Base-by-base conservation (phyloP, 2,329 filamentous ascomycete genomes). In the Colletotrichum camelliae region DNA sequence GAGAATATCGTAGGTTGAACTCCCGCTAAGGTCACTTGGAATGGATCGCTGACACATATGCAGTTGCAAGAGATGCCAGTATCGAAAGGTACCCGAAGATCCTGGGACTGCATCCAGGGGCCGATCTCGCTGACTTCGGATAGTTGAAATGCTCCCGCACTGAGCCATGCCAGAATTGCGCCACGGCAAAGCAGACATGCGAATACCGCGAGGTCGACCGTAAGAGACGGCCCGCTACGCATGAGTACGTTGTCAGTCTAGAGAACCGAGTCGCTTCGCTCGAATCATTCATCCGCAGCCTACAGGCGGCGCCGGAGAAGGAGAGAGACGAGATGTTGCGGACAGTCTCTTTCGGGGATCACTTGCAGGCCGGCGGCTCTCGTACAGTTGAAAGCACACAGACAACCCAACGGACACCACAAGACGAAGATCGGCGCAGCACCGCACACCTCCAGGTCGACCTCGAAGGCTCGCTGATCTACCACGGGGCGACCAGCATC, bases 401-500 rank as follows among this genome's bases (percentile, higher is more conserved):
- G 15, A 5, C 0, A 10, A 1, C 7, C 13, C 27, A 33, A 13
- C 8, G 21, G 9, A 43, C 21, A 27, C 18, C 57, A 5, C 21
- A 21, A 31, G 48, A 57, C 13, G 31, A 52, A 48, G 27, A n/a
- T 1, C 64, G 15, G 8, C 39, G 15, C 27, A 48, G 15, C n/a
- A 52, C 18, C 10, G 75, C 58, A 15, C 43, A 74, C 27, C 33
- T 70, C 6, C 66, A 70, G 33, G n/a, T 75, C 9, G 72, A 70
- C 27, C 61, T 76, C 10, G 73, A 77, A 33, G 78, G 78, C 5
- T 77, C 77, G 2, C 77, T 78, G 8, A 55, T 74, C 4, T 79
- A 78, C 24, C 76, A 80, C 8, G 80, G 80, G 5, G 75, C 78
- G 10, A 80, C 79, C 7, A 82, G 81, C 69, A 81, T 82, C 13